These are phyloP conservation scores for Aurantiochytrium sp. DNA, from an alignment of 108 stramenopile genomes.

Conservation along the genomic window DNA sequence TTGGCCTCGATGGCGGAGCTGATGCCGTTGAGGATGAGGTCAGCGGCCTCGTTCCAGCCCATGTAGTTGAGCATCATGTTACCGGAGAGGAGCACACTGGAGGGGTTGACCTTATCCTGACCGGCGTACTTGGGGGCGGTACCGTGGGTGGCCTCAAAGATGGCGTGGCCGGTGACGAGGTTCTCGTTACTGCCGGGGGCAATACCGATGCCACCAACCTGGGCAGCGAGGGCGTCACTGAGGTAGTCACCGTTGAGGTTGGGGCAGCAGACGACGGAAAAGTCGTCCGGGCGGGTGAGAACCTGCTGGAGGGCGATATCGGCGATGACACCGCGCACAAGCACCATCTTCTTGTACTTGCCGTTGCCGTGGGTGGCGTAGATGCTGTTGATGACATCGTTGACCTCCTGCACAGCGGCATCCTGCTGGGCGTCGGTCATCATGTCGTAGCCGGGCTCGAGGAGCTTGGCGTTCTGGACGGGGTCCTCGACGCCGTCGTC, in stretches of 20 bases:
- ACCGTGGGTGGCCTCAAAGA: conserved; percentile 32
- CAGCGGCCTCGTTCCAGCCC: conserved; percentile 30
- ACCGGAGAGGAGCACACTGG: conserved; percentile 22
- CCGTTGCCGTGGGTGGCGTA: conserved; percentile 25
- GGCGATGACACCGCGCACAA: conserved; percentile 20
- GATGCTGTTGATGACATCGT: not conserved
- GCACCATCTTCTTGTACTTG: conserved; percentile 23
- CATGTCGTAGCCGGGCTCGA: conserved; percentile 33
- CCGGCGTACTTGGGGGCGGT: conserved; percentile 31
- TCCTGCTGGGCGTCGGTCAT: conserved; percentile 24
- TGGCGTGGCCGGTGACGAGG: conserved; percentile 27
- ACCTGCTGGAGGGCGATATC: conserved; percentile 31
- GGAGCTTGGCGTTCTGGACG: conserved; percentile 3
- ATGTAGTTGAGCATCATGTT: conserved; percentile 25
- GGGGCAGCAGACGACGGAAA: conserved; percentile 15
- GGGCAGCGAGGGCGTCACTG: conserved; percentile 24
- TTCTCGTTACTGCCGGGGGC: conserved; percentile 23
- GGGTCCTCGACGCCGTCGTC: not conserved
- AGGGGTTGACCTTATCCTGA: conserved; percentile 28
- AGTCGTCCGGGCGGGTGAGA: conserved; percentile 18
- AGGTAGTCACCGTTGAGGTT: conserved; percentile 34
- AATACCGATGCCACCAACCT: conserved; percentile 27
- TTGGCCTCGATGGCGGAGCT: conserved; percentile 12
- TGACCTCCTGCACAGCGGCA: not conserved
- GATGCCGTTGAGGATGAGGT: conserved; percentile 27